Conservation (phyloP, 1,139 yeast species). For the Taphrina wiesneri region DNA sequence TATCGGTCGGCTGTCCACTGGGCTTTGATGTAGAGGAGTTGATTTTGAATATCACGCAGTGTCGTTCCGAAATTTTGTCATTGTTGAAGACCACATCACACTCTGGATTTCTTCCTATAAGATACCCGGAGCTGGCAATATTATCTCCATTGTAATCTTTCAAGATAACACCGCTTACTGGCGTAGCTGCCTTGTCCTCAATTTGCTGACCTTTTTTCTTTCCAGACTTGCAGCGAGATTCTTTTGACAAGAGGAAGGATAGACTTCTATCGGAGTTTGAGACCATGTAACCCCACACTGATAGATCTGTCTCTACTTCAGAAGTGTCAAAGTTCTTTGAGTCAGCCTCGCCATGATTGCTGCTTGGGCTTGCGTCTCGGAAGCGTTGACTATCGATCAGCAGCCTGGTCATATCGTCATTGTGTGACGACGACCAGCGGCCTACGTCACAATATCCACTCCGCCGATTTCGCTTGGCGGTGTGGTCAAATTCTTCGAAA, state of each 20-base stretch:
- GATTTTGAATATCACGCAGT: conserved; percentile 29
- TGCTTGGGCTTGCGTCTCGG: background rate
- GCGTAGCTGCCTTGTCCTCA: background rate
- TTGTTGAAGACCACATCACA: conserved; percentile 24
- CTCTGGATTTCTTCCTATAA: conserved; percentile 17
- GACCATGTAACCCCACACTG: conserved; percentile 31
- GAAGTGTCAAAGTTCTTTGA: background rate
- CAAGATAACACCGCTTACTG: conserved; percentile 8
- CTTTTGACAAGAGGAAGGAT: conserved; percentile 24
- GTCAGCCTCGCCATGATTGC: background rate
- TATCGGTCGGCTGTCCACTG: background rate
- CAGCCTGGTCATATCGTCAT: conserved; percentile 9
- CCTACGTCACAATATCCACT: background rate
- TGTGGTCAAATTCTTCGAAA: background rate
- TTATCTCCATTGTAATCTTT: conserved; percentile 33
- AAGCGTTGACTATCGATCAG: conserved; percentile 2
- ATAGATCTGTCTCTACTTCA: background rate
- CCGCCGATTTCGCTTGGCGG: background rate
- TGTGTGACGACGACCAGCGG: background rate
- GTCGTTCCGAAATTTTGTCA: conserved; percentile 16
- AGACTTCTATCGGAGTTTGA: background rate
- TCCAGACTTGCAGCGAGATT: conserved; percentile 16
- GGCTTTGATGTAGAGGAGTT: background rate
- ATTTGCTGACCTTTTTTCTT: background rate
- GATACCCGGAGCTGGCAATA: conserved; percentile 32